These are phyloP conservation scores for Heritiera littoralis DNA, from an alignment of 345 rosid species.

Conservation along the genomic window DNA sequence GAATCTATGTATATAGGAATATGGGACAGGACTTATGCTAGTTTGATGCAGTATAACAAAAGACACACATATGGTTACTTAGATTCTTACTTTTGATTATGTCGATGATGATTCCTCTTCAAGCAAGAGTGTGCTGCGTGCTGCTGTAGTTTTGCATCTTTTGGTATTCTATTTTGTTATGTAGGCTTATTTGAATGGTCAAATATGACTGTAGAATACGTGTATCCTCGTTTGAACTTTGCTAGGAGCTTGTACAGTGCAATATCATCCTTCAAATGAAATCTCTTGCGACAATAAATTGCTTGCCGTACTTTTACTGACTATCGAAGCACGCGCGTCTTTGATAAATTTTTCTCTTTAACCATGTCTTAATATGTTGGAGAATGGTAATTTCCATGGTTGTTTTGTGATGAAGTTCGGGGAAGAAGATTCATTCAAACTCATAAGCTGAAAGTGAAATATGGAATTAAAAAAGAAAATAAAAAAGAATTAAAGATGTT, in stretches of 20 bases:
- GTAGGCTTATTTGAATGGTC: constrained; percentile 11
- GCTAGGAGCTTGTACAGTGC: constrained; percentile 9
- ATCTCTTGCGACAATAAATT: background rate
- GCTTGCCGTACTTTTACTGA: too few species aligned
- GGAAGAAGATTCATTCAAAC: too few species aligned
- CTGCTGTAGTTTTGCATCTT: background rate
- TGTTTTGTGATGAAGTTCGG: too few species aligned
- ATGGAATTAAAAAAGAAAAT: too few species aligned
- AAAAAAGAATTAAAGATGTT: too few species aligned
- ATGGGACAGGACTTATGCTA: constrained; percentile 66
- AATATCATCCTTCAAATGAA: background rate
- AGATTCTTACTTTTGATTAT: constrained; percentile 41
- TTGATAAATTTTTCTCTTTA: too few species aligned
- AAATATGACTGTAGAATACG: background rate
- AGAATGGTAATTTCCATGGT: too few species aligned
- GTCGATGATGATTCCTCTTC: background rate
- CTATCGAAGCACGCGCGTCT: too few species aligned
- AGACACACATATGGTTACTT: constrained; percentile 48
- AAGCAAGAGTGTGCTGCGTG: background rate
- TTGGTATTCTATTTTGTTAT: background rate
- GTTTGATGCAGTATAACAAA: constrained; percentile 54
- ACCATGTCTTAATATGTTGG: too few species aligned
- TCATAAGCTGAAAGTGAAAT: too few species aligned
- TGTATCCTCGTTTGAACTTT: background rate
- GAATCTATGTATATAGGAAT: constrained; percentile 59